Evolutionary conservation across 2,329 filamentous ascomycete genomes (phyloP).

Genomic region (Calonectria crousiana): DNA sequence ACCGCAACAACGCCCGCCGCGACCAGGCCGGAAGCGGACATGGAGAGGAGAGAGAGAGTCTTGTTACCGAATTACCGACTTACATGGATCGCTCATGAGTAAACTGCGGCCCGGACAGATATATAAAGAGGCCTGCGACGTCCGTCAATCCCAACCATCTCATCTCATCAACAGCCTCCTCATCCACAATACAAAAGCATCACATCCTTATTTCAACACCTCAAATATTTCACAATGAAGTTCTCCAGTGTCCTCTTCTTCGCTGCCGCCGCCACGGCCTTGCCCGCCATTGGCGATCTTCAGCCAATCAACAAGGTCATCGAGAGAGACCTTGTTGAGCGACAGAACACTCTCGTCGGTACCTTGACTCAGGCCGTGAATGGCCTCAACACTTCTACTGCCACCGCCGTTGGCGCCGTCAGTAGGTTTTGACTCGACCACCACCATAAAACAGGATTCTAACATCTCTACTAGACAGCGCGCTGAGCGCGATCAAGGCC

Average conservation of each 20-base stretch:
- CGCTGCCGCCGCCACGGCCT: constrained; percentile 2
- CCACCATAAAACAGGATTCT: not conserved
- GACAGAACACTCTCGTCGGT: not conserved
- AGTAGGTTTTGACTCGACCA: not conserved
- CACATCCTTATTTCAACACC: not conserved
- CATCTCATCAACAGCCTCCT: not conserved
- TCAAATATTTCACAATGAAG: constrained; percentile 6
- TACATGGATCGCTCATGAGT: not conserved
- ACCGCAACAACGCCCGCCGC: not conserved
- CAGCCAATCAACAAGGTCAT: not conserved
- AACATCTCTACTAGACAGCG: not conserved
- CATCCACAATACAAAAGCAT: not conserved
- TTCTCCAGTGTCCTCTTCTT: constrained; percentile 24
- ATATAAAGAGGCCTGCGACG: not conserved
- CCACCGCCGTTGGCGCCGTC: not conserved
- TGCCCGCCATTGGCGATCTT: not conserved
- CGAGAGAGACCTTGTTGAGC: not conserved
- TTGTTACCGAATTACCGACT: not conserved
- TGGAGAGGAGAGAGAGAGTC: not conserved
- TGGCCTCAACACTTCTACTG: not conserved
- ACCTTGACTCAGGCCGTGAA: not conserved
- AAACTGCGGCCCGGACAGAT: too few species aligned
- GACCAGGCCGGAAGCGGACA: not conserved
- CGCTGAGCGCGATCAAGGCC: not conserved
- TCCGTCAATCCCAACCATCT: not conserved